A percentile compares a stretch with the other conserved stretches of the same genome.
These are phyloP conservation scores for Gastrolobium villosum DNA, from an alignment of 306 rosid species.

Conservation along the genomic window DNA sequence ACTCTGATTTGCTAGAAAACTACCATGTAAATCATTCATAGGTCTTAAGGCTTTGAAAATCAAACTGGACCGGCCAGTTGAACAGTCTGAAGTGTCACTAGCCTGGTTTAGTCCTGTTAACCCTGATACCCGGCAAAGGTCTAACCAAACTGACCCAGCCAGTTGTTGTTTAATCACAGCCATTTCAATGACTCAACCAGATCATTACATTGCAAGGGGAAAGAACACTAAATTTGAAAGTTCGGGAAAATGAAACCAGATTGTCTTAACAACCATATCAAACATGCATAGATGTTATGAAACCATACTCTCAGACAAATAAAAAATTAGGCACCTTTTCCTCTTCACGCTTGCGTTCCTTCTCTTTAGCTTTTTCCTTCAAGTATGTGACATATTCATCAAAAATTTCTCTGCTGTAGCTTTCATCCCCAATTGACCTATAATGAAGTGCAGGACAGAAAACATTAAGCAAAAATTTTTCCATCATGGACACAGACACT, in stretches of 20 bases:
- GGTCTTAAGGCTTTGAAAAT: neutral
- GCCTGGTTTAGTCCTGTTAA: too few relatives aligned
- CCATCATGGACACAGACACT: conserved; percentile 14
- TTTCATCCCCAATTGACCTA: conserved; percentile 88
- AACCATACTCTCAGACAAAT: conserved; percentile 28
- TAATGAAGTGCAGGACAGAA: conserved; percentile 36
- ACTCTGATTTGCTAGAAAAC: neutral
- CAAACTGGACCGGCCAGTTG: neutral
- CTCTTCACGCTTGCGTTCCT: conserved; percentile 97
- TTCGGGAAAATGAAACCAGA: conserved; percentile 2
- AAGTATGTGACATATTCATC: conserved; percentile 76
- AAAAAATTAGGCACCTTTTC: conserved; percentile 71
- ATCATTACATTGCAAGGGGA: conserved; percentile 1
- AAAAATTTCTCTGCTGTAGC: conserved; percentile 70
- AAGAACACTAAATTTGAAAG: neutral
- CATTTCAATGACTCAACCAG: conserved; percentile 7
- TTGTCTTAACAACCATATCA: conserved; percentile 11
- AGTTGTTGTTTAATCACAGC: neutral
- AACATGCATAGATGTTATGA: conserved; percentile 31
- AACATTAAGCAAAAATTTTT: conserved; percentile 9
- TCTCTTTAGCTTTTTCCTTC: conserved; percentile 92
- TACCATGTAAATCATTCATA: neutral
- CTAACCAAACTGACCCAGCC: neutral
- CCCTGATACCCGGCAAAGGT: neutral
- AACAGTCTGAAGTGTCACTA: too few relatives aligned